phyloP scores from a whole-genome alignment of 192 early-diverging fungal species.

The Coemansia sp. region DNA sequence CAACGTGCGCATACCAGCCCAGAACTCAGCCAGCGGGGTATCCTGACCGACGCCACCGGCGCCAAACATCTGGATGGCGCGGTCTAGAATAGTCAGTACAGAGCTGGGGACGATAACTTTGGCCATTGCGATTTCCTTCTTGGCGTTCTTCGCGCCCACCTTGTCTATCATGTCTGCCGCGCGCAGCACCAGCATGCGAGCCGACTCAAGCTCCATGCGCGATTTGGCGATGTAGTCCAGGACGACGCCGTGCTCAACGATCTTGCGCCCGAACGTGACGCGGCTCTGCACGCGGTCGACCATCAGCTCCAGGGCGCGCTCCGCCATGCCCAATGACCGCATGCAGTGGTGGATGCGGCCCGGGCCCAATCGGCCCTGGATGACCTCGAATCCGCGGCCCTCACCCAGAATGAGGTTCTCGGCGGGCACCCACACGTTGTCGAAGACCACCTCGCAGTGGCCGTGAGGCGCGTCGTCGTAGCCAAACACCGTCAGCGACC shows the following conservation, averaged over 20 bases:
- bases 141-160: slow-evolving; percentile 80
- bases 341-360: slow-evolving; percentile 98
- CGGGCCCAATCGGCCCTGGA: slow-evolving; percentile 96
- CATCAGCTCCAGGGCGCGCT: slow-evolving; percentile 88
- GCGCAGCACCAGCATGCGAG: slow-evolving; percentile 87
- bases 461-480: slow-evolving; percentile 97
- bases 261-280: slow-evolving; percentile 83
- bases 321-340: slow-evolving; percentile 91
- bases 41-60: slow-evolving; percentile 90
- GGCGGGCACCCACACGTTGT: slow-evolving; percentile 81
- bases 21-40: slow-evolving; percentile 80
- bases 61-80: slow-evolving; percentile 92
- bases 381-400: slow-evolving; percentile 97
- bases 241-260: slow-evolving; percentile 83
- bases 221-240: slow-evolving; percentile 79
- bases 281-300: slow-evolving; percentile 79
- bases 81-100: slow-evolving; percentile 76
- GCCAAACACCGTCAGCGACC: slow-evolving; percentile 88
- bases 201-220: slow-evolving; percentile 90
- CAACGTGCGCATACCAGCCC: slow-evolving; percentile 77
- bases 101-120: slow-evolving; percentile 89
- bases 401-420: slow-evolving; percentile 91
- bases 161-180: slow-evolving; percentile 93
- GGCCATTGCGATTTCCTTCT: slow-evolving; percentile 96
- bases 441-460: slow-evolving; percentile 92